phyloP scores from a whole-genome alignment of 192 early-diverging fungal species.

The Coemansia sp. region DNA sequence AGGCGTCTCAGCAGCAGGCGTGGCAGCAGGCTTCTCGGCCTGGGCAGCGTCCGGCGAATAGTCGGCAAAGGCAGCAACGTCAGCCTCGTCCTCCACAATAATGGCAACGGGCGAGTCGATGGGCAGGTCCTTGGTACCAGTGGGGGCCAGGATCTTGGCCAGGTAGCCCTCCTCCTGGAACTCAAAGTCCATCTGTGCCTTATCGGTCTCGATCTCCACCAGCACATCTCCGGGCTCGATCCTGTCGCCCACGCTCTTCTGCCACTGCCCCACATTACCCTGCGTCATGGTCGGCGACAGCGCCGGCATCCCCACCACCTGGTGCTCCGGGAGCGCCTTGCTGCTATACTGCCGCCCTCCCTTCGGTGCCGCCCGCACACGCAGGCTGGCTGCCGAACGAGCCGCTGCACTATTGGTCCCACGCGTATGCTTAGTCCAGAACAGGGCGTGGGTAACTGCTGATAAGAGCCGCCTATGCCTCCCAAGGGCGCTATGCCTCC shows the following conservation, averaged over 20 bases:
- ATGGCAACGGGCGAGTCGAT: slow-evolving; percentile 87
- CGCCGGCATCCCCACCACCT: slow-evolving; percentile 85
- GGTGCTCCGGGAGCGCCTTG: slow-evolving; percentile 64
- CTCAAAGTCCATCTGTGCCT: slow-evolving; percentile 98
- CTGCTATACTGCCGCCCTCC: slow-evolving; percentile 46
- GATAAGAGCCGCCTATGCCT: no score
- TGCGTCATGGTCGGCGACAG: slow-evolving; percentile 97
- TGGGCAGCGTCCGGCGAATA: slow-evolving; percentile 50
- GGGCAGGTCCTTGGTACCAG: slow-evolving; percentile 81
- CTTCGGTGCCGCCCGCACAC: no score
- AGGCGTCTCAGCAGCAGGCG: slow-evolving; percentile 31
- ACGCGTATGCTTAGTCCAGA: no score
- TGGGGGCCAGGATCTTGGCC: slow-evolving; percentile 83
- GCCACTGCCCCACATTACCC: slow-evolving; percentile 89
- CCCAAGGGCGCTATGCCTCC: no score
- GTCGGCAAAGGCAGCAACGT: slow-evolving; percentile 81
- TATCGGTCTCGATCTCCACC: slow-evolving; percentile 95
- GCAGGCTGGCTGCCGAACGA: no score
- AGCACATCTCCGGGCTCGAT: slow-evolving; percentile 88
- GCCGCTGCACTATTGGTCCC: no score
- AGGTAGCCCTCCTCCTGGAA: slow-evolving; percentile 94
- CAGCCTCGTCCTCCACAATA: slow-evolving; percentile 83
- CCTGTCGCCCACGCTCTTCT: slow-evolving; percentile 86
- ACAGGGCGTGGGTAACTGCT: no score
- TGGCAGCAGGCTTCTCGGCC: slow-evolving; percentile 38